Evolutionary conservation across 2,329 filamentous ascomycete species (phyloP), one percentile per base, ranked within the genome.

Genomic region (Tetracladium maxilliforme): DNA sequence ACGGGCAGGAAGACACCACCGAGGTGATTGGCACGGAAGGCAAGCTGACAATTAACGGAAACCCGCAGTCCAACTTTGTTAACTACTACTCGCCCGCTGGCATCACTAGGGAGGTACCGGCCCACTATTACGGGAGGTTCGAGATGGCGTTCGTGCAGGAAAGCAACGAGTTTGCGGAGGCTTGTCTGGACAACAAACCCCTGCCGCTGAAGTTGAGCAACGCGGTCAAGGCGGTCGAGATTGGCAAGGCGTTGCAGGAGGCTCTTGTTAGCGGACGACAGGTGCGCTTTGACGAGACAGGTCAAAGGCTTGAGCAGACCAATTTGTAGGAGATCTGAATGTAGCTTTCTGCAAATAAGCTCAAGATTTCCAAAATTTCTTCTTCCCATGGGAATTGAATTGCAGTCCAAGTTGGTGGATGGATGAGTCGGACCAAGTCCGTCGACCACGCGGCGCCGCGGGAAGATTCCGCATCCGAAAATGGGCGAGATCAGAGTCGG

Each of bases 191-290:
- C 16, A 26, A 29, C 4, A 23, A 25, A 10, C 26, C 28, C 7
- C 8, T 39, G 23, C 35, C 37, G 9, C 21, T 38, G 8, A 33
- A 36, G 44, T 42, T 75, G 23, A 44, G 48, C 15, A 63, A 65
- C n/a, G 69, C 68, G 4, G 63, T 75, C 10, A 55, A 64, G 29
- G 61, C 4, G 10, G 20, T 39, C 6, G 15, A 32, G n/a, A 38
- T 39, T 21, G 35, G 35, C 12, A 27, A 27, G 14, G 35, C 33
- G 2, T 23, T 39, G 7, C 37, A 38, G 22, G 30, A 37, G 13
- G 29, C 26, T 5, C 14, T 31, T 14, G 17, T 31, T n/a, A 22
- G 19, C 15, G 29, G 29, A 6, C 16, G 28, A 16, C 17, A 15
- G 17, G 15, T 31, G 17, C 13, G 21, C 11, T 31, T 31, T 19